Conservation (phyloP, 495 filamentous ascomycete species). For the Pseudotulostoma volvatum region DNA sequence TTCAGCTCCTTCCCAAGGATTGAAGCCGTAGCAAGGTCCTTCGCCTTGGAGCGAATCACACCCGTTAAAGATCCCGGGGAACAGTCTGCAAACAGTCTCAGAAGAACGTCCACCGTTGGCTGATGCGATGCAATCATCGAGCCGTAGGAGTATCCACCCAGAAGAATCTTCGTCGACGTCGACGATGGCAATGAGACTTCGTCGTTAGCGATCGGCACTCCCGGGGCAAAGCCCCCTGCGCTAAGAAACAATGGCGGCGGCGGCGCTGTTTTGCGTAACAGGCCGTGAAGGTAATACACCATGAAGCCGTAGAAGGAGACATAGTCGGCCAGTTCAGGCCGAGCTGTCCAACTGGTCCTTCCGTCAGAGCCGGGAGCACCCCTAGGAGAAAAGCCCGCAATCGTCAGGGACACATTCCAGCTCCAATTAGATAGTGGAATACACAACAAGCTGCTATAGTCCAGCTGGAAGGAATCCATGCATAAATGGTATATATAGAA, state of each 20-base stretch:
- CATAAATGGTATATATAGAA: too few species aligned
- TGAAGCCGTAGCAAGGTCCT: constrained; percentile 34
- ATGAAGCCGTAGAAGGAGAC: constrained; percentile 63
- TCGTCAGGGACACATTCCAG: background rate
- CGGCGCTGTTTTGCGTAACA: constrained; percentile 9
- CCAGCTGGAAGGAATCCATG: too few species aligned
- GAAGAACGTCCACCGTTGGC: constrained; percentile 41
- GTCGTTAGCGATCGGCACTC: too few species aligned
- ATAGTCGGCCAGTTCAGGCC: constrained; percentile 67
- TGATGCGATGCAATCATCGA: constrained; percentile 62
- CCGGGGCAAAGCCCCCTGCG: too few species aligned
- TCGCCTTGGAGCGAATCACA: constrained; percentile 51
- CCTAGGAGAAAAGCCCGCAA: constrained; percentile 24
- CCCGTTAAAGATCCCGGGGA: constrained; percentile 35
- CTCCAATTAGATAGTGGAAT: too few species aligned
- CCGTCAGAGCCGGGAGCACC: constrained; percentile 64
- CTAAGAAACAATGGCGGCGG: too few species aligned
- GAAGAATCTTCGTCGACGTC: constrained; percentile 27
- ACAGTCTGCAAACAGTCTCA: constrained; percentile 39
- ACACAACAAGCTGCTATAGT: too few species aligned
- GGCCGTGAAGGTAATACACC: constrained; percentile 45
- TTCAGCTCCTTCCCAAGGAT: too few species aligned
- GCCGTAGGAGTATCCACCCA: constrained; percentile 87
- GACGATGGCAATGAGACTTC: too few species aligned
- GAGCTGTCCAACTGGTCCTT: constrained; percentile 70